phyloP scores from a whole-genome alignment of 345 rosid species.

The Rhizophora mangle region DNA sequence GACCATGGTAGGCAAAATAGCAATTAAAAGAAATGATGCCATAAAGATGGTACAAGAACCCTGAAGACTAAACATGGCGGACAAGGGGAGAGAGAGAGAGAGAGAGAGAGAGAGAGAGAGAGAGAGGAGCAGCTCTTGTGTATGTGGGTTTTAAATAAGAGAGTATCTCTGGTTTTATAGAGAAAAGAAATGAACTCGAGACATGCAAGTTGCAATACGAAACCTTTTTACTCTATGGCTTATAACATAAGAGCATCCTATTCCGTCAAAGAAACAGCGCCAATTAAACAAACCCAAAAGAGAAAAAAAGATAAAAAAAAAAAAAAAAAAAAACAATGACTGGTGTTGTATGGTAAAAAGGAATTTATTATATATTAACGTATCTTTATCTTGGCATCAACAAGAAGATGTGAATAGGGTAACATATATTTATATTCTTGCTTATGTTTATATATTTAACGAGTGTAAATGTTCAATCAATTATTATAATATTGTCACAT shows the following conservation, averaged over 20 bases:
- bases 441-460: no score
- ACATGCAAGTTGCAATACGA: background rate
- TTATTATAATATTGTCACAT: no score
- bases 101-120: no score
- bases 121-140: no score
- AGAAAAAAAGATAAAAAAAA: background rate
- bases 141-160: no score
- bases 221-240: slow-evolving; percentile 9
- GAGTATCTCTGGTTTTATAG: background rate
- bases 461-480: no score
- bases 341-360: background rate
- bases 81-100: background rate
- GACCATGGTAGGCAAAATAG: slow-evolving; percentile 20
- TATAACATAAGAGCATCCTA: slow-evolving; percentile 16
- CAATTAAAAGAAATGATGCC: slow-evolving; percentile 5
- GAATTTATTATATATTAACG: background rate
- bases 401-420: no score
- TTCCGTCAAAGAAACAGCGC: background rate
- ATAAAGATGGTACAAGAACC: slow-evolving; percentile 7
- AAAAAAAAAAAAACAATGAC: background rate
- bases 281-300: background rate
- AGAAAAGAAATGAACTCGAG: background rate
- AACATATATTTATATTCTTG: no score
- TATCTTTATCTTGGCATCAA: no score
- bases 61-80: slow-evolving; percentile 15